Evolutionary conservation across 306 rosid genomes (phyloP).

Genomic region (Dicorynia guianensis): DNA sequence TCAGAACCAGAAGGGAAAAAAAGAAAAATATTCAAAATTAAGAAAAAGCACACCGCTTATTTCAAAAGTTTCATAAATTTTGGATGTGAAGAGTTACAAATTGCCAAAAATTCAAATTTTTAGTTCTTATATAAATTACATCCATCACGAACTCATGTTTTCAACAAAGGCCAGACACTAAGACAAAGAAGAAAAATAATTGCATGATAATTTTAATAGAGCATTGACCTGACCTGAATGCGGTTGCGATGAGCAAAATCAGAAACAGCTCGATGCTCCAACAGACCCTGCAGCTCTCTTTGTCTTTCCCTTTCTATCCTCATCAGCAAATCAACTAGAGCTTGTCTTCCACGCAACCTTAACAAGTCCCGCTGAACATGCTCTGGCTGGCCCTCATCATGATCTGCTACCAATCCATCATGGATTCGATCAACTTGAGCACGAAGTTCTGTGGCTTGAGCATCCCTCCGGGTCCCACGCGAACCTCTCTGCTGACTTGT

Average conservation of each 20-base stretch:
- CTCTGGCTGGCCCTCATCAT: conserved; percentile 92
- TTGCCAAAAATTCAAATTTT: conserved; percentile 16
- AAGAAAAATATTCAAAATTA: conserved; percentile 23
- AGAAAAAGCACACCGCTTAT: conserved; percentile 15
- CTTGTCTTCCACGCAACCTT: conserved; percentile 97
- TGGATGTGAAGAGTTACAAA: conserved; percentile 4
- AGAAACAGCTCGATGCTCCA: conserved; percentile 99
- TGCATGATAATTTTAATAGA: conserved; percentile 29
- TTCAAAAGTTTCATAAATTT: conserved; percentile 11
- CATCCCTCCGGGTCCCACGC: conserved; percentile 82
- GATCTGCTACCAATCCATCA: conserved; percentile 61
- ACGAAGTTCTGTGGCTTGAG: conserved; percentile 57
- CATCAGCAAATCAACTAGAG: conserved; percentile 88
- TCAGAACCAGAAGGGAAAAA: conserved; percentile 25
- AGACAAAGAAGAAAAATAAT: conserved; percentile 34
- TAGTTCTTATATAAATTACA: conserved; percentile 18
- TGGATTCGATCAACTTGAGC: conserved; percentile 62
- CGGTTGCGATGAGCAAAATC: conserved; percentile 99
- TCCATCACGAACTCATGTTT: conserved; percentile 17
- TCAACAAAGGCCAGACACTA: conserved; percentile 16
- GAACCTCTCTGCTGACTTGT: conserved; percentile 94
- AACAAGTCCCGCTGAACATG: conserved; percentile 84
- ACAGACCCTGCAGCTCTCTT: conserved; percentile 88
- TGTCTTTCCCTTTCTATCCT: conserved; percentile 96
- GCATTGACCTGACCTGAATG: conserved; percentile 83